These are phyloP conservation scores for Celoporthe dispersa DNA, from an alignment of 2,329 filamentous ascomycete genomes.

Conservation along the genomic window DNA sequence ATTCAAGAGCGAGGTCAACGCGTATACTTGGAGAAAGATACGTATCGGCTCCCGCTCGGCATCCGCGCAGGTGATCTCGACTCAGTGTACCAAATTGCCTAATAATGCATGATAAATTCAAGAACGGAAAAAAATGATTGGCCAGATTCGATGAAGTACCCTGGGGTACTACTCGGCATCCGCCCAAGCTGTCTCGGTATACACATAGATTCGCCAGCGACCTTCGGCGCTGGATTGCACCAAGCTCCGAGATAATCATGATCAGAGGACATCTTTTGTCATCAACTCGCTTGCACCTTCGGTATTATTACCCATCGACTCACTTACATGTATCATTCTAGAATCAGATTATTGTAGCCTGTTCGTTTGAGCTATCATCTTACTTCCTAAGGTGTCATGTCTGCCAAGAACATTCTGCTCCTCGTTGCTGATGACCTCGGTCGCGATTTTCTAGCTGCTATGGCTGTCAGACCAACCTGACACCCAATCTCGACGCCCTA, in stretches of 20 bases:
- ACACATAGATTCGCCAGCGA: neutral
- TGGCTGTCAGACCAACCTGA: slow-evolving; percentile 38
- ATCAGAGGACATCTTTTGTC: neutral
- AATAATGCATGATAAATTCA: no score
- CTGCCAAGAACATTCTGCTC: slow-evolving; percentile 10
- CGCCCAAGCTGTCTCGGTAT: neutral
- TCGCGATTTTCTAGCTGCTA: neutral
- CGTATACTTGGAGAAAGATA: neutral
- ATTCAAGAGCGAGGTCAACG: neutral
- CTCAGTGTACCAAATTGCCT: no score
- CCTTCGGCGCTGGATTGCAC: neutral
- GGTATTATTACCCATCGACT: neutral
- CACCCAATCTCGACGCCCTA: slow-evolving; percentile 45
- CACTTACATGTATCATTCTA: neutral
- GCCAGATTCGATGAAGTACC: no score
- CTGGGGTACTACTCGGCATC: no score
- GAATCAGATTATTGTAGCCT: neutral
- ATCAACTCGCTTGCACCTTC: neutral
- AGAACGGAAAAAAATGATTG: no score
- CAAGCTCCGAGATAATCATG: neutral
- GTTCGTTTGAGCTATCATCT: neutral
- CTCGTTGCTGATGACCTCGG: slow-evolving; percentile 16
- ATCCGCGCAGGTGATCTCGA: no score
- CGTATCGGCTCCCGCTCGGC: neutral
- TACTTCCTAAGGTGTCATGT: neutral